phyloP scores from a whole-genome alignment of 768 basidiomycete genomes.

The Boletus patriciae region DNA sequence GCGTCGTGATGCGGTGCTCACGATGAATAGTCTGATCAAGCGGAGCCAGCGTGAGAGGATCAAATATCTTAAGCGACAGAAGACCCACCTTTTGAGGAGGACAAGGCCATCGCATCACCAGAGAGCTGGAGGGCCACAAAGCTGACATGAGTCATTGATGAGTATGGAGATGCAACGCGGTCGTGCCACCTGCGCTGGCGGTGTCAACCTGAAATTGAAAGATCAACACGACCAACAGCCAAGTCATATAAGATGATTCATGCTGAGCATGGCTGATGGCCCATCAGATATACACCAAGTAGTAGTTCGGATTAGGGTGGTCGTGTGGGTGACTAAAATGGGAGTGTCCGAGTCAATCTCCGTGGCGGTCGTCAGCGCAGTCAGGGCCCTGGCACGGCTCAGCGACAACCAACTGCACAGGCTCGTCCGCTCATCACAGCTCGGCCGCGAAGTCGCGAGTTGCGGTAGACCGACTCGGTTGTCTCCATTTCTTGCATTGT shows the following conservation, averaged over 20 bases:
- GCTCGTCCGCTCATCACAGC: conserved; percentile 11
- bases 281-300: background rate
- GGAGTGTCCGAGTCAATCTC: conserved; percentile 18
- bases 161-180: background rate
- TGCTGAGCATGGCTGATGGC: background rate
- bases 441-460: conserved; percentile 7
- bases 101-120: background rate
- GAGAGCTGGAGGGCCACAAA: conserved; percentile 8
- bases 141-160: background rate
- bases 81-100: conserved; percentile 2
- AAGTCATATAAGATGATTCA: background rate
- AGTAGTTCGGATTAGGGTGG: conserved; percentile 4
- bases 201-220: background rate
- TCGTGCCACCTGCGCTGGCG: background rate
- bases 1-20: conserved; percentile 10
- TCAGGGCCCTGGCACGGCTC: conserved; percentile 26
- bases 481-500: conserved; percentile 17
- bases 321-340: conserved; percentile 22
- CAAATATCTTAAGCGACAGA: conserved; percentile 8
- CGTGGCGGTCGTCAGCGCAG: conserved; percentile 35
- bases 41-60: conserved; percentile 12
- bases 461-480: conserved; percentile 6
- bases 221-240: background rate
- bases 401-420: conserved; percentile 23
- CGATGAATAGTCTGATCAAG: background rate